A percentile compares a stretch with the other conserved stretches of the same genome.
Conservation (phyloP, 176 grass and related monocot genomes). For the Phyllostachys edulis region DNA sequence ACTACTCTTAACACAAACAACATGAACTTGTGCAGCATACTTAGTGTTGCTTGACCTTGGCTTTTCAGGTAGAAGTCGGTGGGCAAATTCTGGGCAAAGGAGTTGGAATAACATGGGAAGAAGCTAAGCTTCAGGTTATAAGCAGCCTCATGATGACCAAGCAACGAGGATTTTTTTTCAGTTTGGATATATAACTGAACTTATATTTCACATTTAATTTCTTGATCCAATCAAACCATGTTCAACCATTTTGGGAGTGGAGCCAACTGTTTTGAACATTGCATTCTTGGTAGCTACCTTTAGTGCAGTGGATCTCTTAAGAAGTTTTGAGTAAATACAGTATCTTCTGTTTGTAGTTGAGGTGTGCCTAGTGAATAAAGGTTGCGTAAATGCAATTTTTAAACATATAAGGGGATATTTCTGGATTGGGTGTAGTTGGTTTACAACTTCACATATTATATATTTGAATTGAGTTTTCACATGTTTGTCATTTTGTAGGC, state of each 20-base stretch:
- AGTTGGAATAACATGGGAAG: constrained; percentile 81
- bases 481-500: constrained; percentile 52
- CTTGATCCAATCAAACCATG: constrained; percentile 10
- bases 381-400: background rate
- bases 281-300: background rate
- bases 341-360: constrained; percentile 1
- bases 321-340: background rate
- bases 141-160: background rate
- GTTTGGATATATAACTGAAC: background rate
- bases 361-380: background rate
- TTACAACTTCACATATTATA: background rate
- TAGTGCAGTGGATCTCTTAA: background rate
- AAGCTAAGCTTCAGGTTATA: constrained; percentile 80
- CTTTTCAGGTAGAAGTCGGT: constrained; percentile 72
- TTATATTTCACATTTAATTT: constrained; percentile 5
- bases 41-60: background rate
- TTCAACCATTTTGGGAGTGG: constrained; percentile 6
- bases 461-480: constrained; percentile 19
- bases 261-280: constrained; percentile 4
- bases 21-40: background rate
- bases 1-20: too few relatives aligned
- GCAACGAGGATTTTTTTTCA: background rate
- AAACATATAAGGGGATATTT: background rate
- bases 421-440: background rate
- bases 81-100: constrained; percentile 71